A percentile compares a stretch with the other conserved stretches of the same genome.
Evolutionary conservation across 2,329 filamentous ascomycete genomes (phyloP).

Genomic region (Aspergillus aculeatus): DNA sequence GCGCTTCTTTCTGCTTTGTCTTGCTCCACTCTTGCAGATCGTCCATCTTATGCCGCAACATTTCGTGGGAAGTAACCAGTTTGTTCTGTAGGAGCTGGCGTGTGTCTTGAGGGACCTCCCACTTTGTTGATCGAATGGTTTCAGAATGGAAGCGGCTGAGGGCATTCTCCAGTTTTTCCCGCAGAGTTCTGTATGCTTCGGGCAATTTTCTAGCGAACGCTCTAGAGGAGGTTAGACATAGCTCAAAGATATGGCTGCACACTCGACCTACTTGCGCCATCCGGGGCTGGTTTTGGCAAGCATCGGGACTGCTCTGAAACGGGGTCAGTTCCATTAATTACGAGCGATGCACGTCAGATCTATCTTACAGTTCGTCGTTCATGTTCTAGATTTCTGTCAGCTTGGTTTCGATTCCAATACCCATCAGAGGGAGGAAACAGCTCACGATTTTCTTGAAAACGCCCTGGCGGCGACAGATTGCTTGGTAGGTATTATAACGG

Average conservation of each 20-base stretch:
- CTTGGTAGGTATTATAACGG: slow-evolving; percentile 56
- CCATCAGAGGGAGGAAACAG: neutral
- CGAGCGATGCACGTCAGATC: neutral
- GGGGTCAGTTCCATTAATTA: neutral
- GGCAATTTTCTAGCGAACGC: neutral
- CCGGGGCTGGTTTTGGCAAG: neutral
- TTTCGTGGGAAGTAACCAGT: neutral
- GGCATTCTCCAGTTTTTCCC: neutral
- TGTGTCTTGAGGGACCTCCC: neutral
- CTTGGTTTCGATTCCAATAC: neutral
- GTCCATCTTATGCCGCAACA: neutral
- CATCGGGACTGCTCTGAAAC: neutral
- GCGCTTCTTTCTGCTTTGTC: neutral
- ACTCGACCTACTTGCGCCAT: neutral
- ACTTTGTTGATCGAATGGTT: neutral
- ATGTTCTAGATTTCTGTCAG: neutral
- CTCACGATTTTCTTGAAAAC: slow-evolving; percentile 28
- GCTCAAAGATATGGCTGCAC: neutral
- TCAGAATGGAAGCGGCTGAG: slow-evolving; percentile 1
- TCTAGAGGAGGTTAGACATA: neutral
- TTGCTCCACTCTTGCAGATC: neutral
- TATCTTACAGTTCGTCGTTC: neutral
- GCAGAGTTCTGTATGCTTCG: neutral
- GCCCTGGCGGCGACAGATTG: slow-evolving; percentile 53
- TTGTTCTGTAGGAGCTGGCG: neutral